Conservation (phyloP, 2,329 filamentous ascomycete genomes). For the Penicillium paneum region DNA sequence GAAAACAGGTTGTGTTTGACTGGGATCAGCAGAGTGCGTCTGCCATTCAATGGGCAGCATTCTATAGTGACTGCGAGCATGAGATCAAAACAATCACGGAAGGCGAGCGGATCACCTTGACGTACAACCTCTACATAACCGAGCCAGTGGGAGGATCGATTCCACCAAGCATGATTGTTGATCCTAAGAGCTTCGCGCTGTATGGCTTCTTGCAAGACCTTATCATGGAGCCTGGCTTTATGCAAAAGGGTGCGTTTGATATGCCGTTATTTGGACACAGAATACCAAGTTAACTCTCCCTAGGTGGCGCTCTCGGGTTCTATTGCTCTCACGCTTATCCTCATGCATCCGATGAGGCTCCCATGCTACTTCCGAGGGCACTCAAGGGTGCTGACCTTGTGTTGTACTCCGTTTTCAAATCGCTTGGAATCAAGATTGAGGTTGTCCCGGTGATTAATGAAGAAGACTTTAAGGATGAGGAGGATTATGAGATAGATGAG, state of each 20-base stretch:
- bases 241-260: neutral
- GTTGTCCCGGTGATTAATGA: neutral
- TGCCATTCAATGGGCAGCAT: slow-evolving; percentile 37
- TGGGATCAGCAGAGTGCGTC: slow-evolving; percentile 25
- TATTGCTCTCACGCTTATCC: slow-evolving; percentile 50
- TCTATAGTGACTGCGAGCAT: slow-evolving; percentile 40
- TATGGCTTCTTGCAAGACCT: slow-evolving; percentile 33
- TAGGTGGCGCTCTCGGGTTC: slow-evolving; percentile 46
- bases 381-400: neutral
- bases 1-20: slow-evolving; percentile 24
- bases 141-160: slow-evolving; percentile 30
- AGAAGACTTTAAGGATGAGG: neutral
- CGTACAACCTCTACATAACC: slow-evolving; percentile 56
- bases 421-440: neutral
- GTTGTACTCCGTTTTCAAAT: neutral
- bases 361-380: neutral
- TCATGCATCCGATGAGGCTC: slow-evolving; percentile 31
- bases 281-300: neutral
- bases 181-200: slow-evolving; percentile 37
- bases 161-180: slow-evolving; percentile 21
- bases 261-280: neutral
- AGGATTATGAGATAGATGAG: neutral
- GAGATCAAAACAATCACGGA: slow-evolving; percentile 46
- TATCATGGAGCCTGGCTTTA: slow-evolving; percentile 22
- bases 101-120: slow-evolving; percentile 57